Conservation (phyloP, 495 filamentous ascomycete species). For the Hypoxylon rickii region DNA sequence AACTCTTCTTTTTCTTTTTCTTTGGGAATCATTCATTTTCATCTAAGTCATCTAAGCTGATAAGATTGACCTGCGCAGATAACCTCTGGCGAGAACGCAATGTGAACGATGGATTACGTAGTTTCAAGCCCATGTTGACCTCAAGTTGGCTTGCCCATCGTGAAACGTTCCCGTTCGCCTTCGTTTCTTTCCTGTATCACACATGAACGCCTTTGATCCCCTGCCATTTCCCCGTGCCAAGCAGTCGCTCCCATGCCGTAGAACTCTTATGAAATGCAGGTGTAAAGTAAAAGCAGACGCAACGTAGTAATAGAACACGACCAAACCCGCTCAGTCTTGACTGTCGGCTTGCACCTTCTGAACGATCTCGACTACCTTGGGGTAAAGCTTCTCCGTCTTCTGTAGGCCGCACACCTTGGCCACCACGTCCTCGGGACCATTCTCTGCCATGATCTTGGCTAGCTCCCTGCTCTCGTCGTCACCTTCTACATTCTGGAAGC, state of each 20-base stretch:
- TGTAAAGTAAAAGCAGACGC: constrained; percentile 8
- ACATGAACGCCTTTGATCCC: constrained; percentile 29
- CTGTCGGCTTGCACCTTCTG: constrained; percentile 73
- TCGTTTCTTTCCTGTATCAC: constrained; percentile 26
- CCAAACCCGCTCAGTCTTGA: constrained; percentile 33
- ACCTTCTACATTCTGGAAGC: constrained; percentile 88
- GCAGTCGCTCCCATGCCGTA: constrained; percentile 34
- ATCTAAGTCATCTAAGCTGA: neutral
- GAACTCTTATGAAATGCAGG: constrained; percentile 37
- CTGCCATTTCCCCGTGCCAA: constrained; percentile 20
- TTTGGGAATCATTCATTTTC: constrained; percentile 16
- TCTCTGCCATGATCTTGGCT: constrained; percentile 77
- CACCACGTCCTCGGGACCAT: constrained; percentile 68
- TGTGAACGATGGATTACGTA: constrained; percentile 8
- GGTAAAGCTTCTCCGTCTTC: constrained; percentile 71
- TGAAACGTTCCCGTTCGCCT: constrained; percentile 24
- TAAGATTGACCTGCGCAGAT: neutral
- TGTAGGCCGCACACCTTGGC: constrained; percentile 76
- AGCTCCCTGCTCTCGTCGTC: constrained; percentile 86
- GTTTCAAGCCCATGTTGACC: constrained; percentile 2
- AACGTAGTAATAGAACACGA: neutral
- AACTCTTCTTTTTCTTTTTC: constrained; percentile 3
- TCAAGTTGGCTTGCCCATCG: constrained; percentile 12
- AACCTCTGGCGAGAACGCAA: constrained; percentile 17
- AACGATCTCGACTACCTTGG: constrained; percentile 70